These are phyloP conservation scores for Apiospora arundinis DNA, from an alignment of 2,329 filamentous ascomycete genomes.

Conservation along the genomic window DNA sequence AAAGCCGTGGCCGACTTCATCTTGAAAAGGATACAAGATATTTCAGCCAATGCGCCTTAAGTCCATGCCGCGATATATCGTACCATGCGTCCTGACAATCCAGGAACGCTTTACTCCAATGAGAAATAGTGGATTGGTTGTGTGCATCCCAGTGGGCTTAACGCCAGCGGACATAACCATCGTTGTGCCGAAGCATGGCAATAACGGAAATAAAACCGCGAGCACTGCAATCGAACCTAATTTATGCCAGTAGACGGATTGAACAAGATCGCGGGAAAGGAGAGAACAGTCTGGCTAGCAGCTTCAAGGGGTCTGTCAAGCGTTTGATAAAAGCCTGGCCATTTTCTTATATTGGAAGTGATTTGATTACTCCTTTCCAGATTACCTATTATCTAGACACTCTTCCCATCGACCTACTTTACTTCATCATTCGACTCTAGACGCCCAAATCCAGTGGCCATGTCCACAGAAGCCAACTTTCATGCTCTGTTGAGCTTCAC, in stretches of 20 bases:
- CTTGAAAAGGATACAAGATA: conserved; percentile 17
- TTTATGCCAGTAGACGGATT: not conserved
- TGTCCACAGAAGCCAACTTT: conserved; percentile 20
- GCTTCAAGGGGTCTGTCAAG: too few relatives aligned
- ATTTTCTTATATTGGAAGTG: not conserved
- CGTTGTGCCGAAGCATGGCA: not conserved
- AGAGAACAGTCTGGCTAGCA: not conserved
- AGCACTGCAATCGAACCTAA: not conserved
- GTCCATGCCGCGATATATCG: not conserved
- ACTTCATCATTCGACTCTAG: not conserved
- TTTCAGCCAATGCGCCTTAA: not conserved
- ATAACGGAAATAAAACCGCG: not conserved
- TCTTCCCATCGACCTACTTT: too few relatives aligned
- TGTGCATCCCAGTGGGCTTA: not conserved
- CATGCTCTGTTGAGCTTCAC: conserved; percentile 27
- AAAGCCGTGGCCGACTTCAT: conserved; percentile 53
- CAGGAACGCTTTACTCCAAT: too few relatives aligned
- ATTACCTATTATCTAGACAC: not conserved
- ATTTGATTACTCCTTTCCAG: not conserved
- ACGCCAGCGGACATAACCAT: not conserved
- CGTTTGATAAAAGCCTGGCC: not conserved
- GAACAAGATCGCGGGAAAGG: not conserved
- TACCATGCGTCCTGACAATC: not conserved
- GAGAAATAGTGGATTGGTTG: not conserved
- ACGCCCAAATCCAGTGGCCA: not conserved